Percentiles rank a stretch among this genome's conserved stretches.
Conservation (phyloP, 169 alveolate species). For the Cryptosporidium viatorum region DNA sequence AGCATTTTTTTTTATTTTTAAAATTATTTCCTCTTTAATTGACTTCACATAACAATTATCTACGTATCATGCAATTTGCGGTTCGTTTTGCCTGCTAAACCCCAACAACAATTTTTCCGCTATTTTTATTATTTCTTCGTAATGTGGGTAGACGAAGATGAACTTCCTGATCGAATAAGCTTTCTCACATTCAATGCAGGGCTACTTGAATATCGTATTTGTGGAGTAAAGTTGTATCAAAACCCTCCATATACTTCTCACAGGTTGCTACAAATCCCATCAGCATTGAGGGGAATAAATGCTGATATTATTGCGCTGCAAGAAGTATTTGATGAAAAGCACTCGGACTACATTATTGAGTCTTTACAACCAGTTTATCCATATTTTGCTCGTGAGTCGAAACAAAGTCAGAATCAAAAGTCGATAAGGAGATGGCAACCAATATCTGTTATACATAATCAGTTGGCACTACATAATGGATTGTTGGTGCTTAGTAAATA, state of each 20-base stretch:
- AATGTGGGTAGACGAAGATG: constrained; percentile 70
- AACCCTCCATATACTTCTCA: constrained; percentile 90
- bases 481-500: constrained; percentile 88
- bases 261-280: constrained; percentile 87
- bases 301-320: constrained; percentile 91
- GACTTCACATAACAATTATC: not conserved
- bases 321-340: constrained; percentile 87
- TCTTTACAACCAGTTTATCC: constrained; percentile 85
- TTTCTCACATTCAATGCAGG: constrained; percentile 90
- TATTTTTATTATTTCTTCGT: constrained; percentile 9
- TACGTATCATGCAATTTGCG: constrained; percentile 73
- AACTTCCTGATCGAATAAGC: constrained; percentile 79
- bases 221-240: constrained; percentile 87
- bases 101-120: not conserved
- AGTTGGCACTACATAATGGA: constrained; percentile 87
- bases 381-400: constrained; percentile 82
- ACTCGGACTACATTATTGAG: constrained; percentile 84
- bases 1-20: not conserved
- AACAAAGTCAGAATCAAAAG: constrained; percentile 35
- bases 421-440: constrained; percentile 63
- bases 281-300: constrained; percentile 84
- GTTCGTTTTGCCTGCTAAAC: constrained; percentile 17
- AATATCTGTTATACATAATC: constrained; percentile 76
- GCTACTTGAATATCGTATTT: constrained; percentile 86
- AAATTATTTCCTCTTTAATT: not conserved